Base-by-base conservation (phyloP, 768 basidiomycete species). In the Serendipita sp. region DNA sequence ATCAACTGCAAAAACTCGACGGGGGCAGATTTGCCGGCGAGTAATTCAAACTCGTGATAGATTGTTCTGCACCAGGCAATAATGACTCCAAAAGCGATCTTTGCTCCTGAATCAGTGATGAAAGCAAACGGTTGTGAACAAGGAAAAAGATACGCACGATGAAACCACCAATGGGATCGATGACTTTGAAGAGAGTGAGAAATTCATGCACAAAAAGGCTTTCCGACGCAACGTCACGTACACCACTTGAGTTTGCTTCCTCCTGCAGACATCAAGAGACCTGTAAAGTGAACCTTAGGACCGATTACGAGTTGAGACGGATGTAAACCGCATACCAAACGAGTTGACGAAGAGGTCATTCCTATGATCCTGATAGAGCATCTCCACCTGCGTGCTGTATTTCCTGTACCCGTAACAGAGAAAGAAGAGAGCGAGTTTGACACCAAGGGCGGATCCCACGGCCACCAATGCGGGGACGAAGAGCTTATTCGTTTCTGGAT, bases 311-410 rank as follows among this genome's bases (percentile, higher is more conserved):
- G n/a, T n/a, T n/a, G n/a, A n/a, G n/a, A n/a, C n/a, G n/a, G n/a
- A n/a, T n/a, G n/a, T n/a, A n/a, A n/a, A n/a, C n/a, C n/a, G n/a
- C 77, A 34, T 65, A 85, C 86, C 85, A 65, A 88, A 86, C 26
- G 79, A 75, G 68, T 92, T 92, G 70, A 91, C 83, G 70, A 82
- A 88, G n/a, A 92, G 70, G 69, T 95, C 95, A 68, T 93, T 97
- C 67, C 94, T 78, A 66, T 97, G 94, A 70, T 98, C 95, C 72
- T 96, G 90, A 92, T 91, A 97, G 30, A 96, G 79, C n/a, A 96
- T 82, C 50, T 82, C 81, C 2, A 99, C 95, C 73, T 99, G 96
- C 68, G 89, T 93, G 3, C 88, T 92, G 66, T 81, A 82, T 33
- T 78, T 79, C 30, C 90, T 83, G 48, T 95, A 78, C 2, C 88